Conservation (phyloP, 495 filamentous ascomycete genomes). For the Parmelia sp. region DNA sequence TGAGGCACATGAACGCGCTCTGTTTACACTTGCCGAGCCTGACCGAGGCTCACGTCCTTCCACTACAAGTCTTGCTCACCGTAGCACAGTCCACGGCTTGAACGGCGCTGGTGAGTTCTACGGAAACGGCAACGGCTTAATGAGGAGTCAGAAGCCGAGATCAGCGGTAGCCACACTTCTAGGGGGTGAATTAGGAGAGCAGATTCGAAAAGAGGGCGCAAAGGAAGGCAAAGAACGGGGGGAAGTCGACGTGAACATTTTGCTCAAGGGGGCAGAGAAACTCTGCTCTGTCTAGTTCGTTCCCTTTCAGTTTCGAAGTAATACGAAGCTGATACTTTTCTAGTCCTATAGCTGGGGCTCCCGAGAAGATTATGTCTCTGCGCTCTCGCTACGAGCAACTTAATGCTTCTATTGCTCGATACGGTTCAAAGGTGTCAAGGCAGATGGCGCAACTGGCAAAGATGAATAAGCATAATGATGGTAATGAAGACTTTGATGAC, state of each 20-base stretch:
- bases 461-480: constrained; percentile 53
- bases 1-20: constrained; percentile 86
- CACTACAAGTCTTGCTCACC: constrained; percentile 40
- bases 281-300: constrained; percentile 74
- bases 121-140: constrained; percentile 45
- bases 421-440: constrained; percentile 72
- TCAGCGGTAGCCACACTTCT: constrained; percentile 87
- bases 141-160: constrained; percentile 58
- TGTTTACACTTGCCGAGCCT: constrained; percentile 74
- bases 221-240: constrained; percentile 44
- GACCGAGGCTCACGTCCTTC: constrained; percentile 26
- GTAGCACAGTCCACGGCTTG: constrained; percentile 42
- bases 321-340: neutral
- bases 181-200: constrained; percentile 78
- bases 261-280: constrained; percentile 85
- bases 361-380: constrained; percentile 66
- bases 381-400: constrained; percentile 67
- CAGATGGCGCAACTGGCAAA: constrained; percentile 68
- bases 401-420: constrained; percentile 64
- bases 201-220: constrained; percentile 57
- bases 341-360: constrained; percentile 73
- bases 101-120: constrained; percentile 41
- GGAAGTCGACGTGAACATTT: constrained; percentile 80
- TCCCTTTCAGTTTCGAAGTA: neutral
- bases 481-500: constrained; percentile 35